Evolutionary conservation across 2,329 filamentous ascomycete genomes (phyloP).

Genomic region (Diplodia seriata): DNA sequence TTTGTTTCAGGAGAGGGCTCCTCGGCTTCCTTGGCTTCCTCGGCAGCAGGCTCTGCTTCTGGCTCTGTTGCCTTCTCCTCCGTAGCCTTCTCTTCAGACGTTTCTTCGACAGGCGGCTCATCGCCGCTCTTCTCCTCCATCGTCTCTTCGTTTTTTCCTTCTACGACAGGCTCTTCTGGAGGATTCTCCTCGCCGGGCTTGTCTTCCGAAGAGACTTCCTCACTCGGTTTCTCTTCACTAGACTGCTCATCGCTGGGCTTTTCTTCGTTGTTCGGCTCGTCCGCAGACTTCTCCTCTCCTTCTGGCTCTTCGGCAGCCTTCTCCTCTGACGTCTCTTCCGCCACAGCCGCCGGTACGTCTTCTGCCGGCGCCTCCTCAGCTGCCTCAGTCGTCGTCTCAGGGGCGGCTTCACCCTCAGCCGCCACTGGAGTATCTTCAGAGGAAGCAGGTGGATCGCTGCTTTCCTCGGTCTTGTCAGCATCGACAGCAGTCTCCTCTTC

Average conservation of each 20-base stretch:
- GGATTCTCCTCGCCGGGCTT: neutral
- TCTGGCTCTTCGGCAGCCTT: neutral
- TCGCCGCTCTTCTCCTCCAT: neutral
- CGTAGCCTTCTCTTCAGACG: neutral
- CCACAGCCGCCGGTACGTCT: neutral
- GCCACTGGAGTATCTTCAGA: neutral
- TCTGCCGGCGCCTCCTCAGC: neutral
- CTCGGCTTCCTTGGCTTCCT: conserved; percentile 1
- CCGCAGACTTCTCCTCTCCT: neutral
- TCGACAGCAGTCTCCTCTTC: neutral
- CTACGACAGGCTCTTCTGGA: neutral
- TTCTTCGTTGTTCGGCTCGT: neutral
- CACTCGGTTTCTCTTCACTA: neutral
- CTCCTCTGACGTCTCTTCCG: conserved; percentile 2
- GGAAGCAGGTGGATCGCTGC: neutral
- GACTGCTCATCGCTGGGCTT: neutral
- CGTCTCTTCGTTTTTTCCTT: neutral
- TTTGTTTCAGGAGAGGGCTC: neutral
- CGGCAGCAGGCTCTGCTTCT: neutral
- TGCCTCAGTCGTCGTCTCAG: neutral
- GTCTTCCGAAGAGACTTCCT: neutral
- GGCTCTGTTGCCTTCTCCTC: conserved; percentile 7
- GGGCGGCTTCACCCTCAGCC: neutral
- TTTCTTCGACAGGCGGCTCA: neutral
- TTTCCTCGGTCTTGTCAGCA: neutral